Base-by-base conservation (phyloP, 2,329 filamentous ascomycete genomes). In the Sporothrix brunneoviolacea region DNA sequence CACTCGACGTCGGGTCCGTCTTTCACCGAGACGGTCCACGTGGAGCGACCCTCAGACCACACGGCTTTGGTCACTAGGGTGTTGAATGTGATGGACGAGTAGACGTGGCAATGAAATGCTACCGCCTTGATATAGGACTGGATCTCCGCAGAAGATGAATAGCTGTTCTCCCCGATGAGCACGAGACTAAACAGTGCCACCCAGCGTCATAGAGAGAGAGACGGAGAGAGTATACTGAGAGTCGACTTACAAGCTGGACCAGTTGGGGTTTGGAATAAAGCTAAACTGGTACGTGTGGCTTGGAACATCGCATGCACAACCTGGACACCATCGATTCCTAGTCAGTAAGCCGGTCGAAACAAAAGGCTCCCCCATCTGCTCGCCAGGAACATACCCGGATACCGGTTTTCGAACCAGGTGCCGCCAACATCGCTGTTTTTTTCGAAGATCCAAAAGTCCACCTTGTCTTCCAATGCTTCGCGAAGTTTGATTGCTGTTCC, bases 361-460 rank as follows among this genome's bases (percentile, higher is more conserved):
- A 30, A 27, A 30, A 13, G 41, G 33, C 28, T 16, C 4, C 12
- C 28, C 41, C 41, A 44, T n/a, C n/a, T n/a, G n/a, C n/a, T n/a
- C n/a, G n/a, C n/a, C n/a, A n/a, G n/a, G n/a, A n/a, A n/a, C n/a
- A n/a, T n/a, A n/a, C n/a, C n/a, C n/a, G 41, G 41, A 22, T 44
- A 47, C 43, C 63, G 62, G 57, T 77, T 77, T 57, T 76, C 74
- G 38, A 62, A 73, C 74, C 74, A 77, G 3, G 74, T 76, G 5
- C 74, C 74, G 3, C 65, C 65, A 1, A 75, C 60, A 37, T 69
- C 68, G 1, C 60, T 42, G 52, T 75, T 75, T 59, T 75, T 75
- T 56, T 77, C 74, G 52, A 72, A 76, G 8, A 47, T 42, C 39
- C 24, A 42, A 16, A 42, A 32, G 16, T 42, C 39, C n/a, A 42